Base-by-base conservation (phyloP, 2,329 filamentous ascomycete genomes). In the Colletotrichum theobromicola region DNA sequence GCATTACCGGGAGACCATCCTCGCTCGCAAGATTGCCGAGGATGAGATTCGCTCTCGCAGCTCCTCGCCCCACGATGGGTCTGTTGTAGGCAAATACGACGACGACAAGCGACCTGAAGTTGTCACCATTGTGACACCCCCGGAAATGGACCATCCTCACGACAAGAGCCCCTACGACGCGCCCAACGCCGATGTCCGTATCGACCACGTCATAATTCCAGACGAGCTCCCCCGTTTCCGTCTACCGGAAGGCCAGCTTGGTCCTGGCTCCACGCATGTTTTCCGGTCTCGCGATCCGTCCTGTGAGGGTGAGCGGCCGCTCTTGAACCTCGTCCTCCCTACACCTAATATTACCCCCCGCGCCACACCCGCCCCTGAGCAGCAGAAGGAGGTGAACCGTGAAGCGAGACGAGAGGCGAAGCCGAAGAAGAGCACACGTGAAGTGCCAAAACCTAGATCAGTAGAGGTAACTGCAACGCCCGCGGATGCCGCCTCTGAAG, bases 161-260 rank as follows among this genome's bases (percentile, higher is more conserved):
- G 85, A 86, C 53, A 88, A 88, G 81, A 87, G 85, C 69, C 87
- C 82, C 10, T 93, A 89, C 71, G 89, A 89, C 76, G 88, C 82
- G 9, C 91, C 91, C 3, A 86, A 93, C 78, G 91, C 91, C n/a
- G 91, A 93, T 80, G 90, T 93, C 67, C 85, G 84, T 66, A 89
- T 92, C 73, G 91, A 93, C 79, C 88, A 92, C 77, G 82, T 89
- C 74, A 86, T 93, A 75, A 85, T 87, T 67, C 91, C 91, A 7
- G 81, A 81, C 53, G 88, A 92, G 34, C 81, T 91, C 69, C 76
- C 81, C 72, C 81, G 80, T 57, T 84, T 87, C 79, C 77, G 76
- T 37, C 77, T 81, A 12, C 78, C 81, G 21, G 67, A 76, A 61
- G 21, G 76, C 75, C 37, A 79, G 77, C 74, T 79, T 71, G 55